These are phyloP conservation scores for Scheffersomyces quercinus DNA, from an alignment of 1,139 yeast genomes.

Conservation along the genomic window DNA sequence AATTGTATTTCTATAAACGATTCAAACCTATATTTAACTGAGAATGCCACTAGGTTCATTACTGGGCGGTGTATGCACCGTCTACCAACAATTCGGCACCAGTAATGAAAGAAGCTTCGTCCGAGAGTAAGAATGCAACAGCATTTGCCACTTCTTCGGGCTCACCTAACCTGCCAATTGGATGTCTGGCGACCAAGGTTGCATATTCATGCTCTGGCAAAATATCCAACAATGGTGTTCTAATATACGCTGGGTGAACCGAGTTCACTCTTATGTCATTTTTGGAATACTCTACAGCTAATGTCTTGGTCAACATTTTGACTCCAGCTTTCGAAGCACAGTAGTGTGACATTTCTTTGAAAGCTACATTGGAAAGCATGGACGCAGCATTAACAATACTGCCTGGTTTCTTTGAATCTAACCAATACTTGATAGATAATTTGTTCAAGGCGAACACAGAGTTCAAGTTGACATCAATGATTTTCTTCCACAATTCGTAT, in stretches of 20 bases:
- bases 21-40: too few relatives aligned
- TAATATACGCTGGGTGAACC: constrained; percentile 15
- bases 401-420: not conserved
- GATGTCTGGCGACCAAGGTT: not conserved
- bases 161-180: constrained; percentile 1
- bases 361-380: not conserved
- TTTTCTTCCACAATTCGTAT: not conserved
- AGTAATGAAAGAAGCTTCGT: not conserved
- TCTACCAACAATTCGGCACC: not conserved
- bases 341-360: constrained; percentile 3
- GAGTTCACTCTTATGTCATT: constrained; percentile 16
- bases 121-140: not conserved
- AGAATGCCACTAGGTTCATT: not conserved
- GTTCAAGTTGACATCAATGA: not conserved
- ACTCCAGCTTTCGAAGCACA: constrained; percentile 17
- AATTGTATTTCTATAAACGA: too few relatives aligned
- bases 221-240: constrained; percentile 1
- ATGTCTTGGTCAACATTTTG: constrained; percentile 11
- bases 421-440: not conserved
- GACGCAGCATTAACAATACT: not conserved
- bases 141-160: not conserved
- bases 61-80: not conserved
- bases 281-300: constrained; percentile 14
- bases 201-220: not conserved
- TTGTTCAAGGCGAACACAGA: not conserved